Base-by-base conservation (phyloP, 495 filamentous ascomycete genomes). In the Pyronema omphalodes region DNA sequence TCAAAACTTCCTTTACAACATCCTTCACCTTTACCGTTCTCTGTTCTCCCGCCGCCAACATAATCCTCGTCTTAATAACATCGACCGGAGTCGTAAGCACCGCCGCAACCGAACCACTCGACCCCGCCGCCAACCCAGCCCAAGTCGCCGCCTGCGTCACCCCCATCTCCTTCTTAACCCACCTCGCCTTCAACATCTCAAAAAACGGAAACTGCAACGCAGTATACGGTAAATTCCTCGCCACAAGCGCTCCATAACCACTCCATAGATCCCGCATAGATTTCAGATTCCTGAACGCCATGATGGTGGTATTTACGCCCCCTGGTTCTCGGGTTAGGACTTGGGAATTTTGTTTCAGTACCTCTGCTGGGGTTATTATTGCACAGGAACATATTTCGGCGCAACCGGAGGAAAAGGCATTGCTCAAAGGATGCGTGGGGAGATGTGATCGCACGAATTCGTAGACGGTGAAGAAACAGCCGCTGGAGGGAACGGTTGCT, bases 261-360 rank as follows among this genome's bases (percentile, higher is more conserved):
- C 79, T 72, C 76, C 82, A 88, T 9, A 94, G 6, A 66, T 71
- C 9, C 51, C 57, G n/a, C 59, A 60, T 34, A 48, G 60, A 48
- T 1, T 46, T 44, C 11, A 76, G 56, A 49, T 69, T 67, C 12
- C 60, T 64, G n/a, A 75, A 49, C 0, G 73, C 73, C 53, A 66
- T 55, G 1, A 73, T 58, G 3, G 72, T 73, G 5, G 45, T 17
- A 18, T 14, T 45, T 0, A 23, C 39, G 9, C 40, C 18, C 7
- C 40, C 37, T 12, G 15, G 9, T 2, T 14, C 12, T 17, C 23
- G 9, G 17, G 43, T 12, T 1, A 59, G 9, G 8, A 93, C 81
- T 66, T 95, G 88, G 2, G 88, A 85, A 67, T 94, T 93, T 59
- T 94, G 88, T 69, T 95, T 95, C 37, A 94, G 72, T 7, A 93